Base-by-base conservation (phyloP, 1,284 basidiomycete species). In the Apiotrichum laibachii region DNA sequence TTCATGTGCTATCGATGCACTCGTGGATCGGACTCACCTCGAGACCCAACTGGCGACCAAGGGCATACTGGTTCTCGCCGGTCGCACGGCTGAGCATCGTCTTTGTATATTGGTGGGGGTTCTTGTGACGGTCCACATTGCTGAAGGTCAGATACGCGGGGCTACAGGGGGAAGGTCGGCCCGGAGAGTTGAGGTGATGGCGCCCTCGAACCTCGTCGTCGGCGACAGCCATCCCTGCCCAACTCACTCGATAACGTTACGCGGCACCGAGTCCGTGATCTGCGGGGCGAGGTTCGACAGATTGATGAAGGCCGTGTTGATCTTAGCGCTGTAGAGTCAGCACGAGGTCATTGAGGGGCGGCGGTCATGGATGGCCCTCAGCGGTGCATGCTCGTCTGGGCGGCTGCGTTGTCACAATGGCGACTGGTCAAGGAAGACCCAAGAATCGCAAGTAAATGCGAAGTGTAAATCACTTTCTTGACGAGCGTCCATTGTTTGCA, bases 41-140 rank as follows among this genome's bases (percentile, higher is more conserved):
- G 11, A 77, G 59, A 22, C 75, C 75, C 2, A 75, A 51, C 11
- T 73, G 63, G 21, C 75, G 59, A 0, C 75, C 75, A 9, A 75
- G 62, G 31, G 73, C 68, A 56, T 76, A 73, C 55, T 77, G 75
- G 53, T 75, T 77, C 64, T 76, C 73, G 35, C 73, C 73, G 1
- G 71, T 71, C 1, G 72, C 73, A 31, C 72, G 57, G 2, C 57
- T 56, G n/a, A 74, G 62, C 42, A 67, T 49, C 33, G 55, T 71
- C 61, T 70, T 72, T 46, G 72, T 74, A 57, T 71, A 71, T 34
- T 53, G 50, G 56, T 74, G 72, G 12, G 72, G 71, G 54, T 74
- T 74, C 48, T 63, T 59, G 56, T 67, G 64, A 31, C 51, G 44
- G 56, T 73, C 72, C 31, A 73, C 57, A 33, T 64, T 47, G 4